phyloP scores from a whole-genome alignment of 1,284 basidiomycete species.

The Marasmius oreades region DNA sequence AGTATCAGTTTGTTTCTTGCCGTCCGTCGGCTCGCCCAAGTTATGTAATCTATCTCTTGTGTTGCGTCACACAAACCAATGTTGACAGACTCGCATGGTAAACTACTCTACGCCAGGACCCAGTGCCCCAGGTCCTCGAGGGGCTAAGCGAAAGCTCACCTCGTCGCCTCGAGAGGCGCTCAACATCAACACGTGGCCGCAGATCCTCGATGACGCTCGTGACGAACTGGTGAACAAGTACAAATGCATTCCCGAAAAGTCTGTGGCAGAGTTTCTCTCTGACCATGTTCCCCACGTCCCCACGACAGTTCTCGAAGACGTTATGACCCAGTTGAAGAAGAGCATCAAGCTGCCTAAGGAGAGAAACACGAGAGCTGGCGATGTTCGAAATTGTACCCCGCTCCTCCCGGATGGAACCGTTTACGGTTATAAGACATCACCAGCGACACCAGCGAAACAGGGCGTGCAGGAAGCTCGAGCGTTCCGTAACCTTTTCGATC shows the following conservation, averaged over 20 bases:
- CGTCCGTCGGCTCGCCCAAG: too few species aligned
- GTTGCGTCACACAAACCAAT: too few species aligned
- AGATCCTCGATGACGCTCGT: neutral
- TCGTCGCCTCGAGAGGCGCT: neutral
- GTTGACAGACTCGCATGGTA: too few species aligned
- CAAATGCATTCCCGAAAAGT: neutral
- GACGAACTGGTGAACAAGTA: neutral
- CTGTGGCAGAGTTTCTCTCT: neutral
- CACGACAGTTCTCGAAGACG: neutral
- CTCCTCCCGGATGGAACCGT: neutral
- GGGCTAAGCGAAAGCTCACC: too few species aligned
- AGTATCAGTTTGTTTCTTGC: too few species aligned
- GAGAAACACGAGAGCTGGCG: neutral
- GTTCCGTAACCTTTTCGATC: neutral
- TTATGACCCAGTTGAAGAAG: neutral
- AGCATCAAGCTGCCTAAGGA: neutral
- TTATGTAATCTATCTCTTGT: too few species aligned
- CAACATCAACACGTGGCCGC: neutral
- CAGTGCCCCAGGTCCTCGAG: too few species aligned
- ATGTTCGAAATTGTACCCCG: neutral
- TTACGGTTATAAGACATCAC: neutral
- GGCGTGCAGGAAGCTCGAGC: neutral
- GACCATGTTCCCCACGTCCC: neutral
- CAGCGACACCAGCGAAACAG: too few species aligned
- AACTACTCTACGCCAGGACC: too few species aligned